A percentile compares a stretch with the other conserved stretches of the same genome.
These are phyloP conservation scores for Cucurbita maxima DNA, from an alignment of 306 rosid species.

Conservation along the genomic window DNA sequence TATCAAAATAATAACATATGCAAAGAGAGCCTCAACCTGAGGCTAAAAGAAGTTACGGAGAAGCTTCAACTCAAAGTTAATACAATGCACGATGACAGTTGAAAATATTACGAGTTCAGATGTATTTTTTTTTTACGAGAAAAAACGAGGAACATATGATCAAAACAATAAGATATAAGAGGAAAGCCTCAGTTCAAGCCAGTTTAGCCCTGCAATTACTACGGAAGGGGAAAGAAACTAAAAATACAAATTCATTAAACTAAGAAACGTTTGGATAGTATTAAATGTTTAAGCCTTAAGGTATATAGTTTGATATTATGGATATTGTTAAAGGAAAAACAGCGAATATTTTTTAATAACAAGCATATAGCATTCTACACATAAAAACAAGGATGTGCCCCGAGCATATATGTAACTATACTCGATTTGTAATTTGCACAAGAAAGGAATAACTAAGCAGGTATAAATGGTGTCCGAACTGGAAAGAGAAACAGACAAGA, in stretches of 20 bases:
- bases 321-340: background rate
- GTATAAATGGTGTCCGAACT: background rate
- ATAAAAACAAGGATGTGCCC: background rate
- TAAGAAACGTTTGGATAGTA: background rate
- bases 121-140: background rate
- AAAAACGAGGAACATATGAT: background rate
- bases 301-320: background rate
- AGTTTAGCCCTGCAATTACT: background rate
- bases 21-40: background rate
- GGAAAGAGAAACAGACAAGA: background rate
- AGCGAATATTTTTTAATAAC: background rate
- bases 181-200: background rate
- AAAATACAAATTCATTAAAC: background rate
- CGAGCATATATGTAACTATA: background rate
- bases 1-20: background rate
- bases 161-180: background rate
- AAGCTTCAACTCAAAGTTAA: background rate
- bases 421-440: too few relatives aligned
- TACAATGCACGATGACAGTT: constrained; percentile 8
- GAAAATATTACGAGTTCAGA: background rate
- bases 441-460: too few relatives aligned
- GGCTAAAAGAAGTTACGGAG: background rate
- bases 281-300: background rate
- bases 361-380: background rate
- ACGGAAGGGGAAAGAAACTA: background rate